These are phyloP conservation scores for Colletotrichum sp. DNA, from an alignment of 2,329 filamentous ascomycete species.

Conservation along the genomic window DNA sequence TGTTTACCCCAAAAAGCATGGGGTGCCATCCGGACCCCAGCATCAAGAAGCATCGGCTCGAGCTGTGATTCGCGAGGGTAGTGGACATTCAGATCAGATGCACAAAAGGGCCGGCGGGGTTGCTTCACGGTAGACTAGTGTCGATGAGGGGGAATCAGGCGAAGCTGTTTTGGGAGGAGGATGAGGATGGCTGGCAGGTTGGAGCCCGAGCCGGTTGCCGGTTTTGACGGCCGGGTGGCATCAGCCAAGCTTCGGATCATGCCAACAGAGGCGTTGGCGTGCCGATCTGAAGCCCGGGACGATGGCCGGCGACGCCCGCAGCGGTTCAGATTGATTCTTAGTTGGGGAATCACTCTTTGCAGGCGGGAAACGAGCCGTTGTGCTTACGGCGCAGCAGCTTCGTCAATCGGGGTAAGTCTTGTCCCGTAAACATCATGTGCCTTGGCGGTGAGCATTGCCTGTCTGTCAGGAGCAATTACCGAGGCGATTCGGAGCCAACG, in stretches of 20 bases:
- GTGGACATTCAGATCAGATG: background rate
- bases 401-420: background rate
- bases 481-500: background rate
- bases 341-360: background rate
- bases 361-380: background rate
- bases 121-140: background rate
- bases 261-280: background rate
- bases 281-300: background rate
- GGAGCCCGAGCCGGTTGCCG: background rate
- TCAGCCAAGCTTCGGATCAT: conserved; percentile 9
- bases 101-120: background rate
- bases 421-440: accelerated
- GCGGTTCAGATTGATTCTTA: background rate
- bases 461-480: background rate
- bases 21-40: background rate
- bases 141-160: background rate
- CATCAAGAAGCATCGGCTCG: background rate
- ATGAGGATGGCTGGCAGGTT: background rate
- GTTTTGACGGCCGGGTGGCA: background rate
- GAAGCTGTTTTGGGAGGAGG: background rate
- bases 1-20: background rate
- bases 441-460: background rate
- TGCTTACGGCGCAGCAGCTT: background rate
- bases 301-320: background rate
- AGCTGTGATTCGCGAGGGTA: background rate